Evolutionary conservation across 148 eudicot genomes (phyloP).

Genomic region (Rhododendron griersonianum): DNA sequence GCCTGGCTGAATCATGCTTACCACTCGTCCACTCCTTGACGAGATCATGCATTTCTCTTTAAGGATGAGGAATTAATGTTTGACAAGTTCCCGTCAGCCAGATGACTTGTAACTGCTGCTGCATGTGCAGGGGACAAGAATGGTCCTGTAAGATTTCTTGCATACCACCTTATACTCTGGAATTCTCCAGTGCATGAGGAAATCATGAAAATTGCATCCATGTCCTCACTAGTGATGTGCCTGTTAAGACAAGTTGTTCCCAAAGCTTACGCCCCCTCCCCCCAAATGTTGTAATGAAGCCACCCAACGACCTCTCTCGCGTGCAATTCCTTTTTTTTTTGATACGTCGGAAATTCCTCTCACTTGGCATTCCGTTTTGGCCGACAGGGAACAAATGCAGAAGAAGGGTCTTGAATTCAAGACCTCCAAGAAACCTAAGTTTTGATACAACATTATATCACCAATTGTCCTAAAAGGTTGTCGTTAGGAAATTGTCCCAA

Average conservation of each 20-base stretch:
- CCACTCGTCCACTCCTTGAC: no score
- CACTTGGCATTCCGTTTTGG: neutral
- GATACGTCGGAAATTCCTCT: neutral
- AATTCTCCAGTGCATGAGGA: neutral
- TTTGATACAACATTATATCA: neutral
- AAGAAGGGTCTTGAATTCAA: neutral
- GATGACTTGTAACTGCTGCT: neutral
- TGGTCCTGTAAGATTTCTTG: neutral
- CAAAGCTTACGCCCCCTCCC: neutral
- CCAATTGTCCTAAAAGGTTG: neutral
- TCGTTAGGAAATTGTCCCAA: neutral
- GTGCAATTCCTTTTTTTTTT: neutral
- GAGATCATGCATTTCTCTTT: neutral
- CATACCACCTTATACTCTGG: neutral
- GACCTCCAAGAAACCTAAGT: neutral
- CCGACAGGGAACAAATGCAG: neutral
- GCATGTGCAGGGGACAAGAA: neutral
- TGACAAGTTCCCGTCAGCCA: neutral
- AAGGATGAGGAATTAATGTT: neutral
- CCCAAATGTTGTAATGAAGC: neutral
- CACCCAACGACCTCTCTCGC: neutral
- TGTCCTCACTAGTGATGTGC: neutral
- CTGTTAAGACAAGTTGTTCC: neutral
- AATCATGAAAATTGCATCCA: neutral
- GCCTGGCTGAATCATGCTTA: neutral